Evolutionary conservation across 305 asterid species (phyloP).

Genomic region (Petunia hybrid): DNA sequence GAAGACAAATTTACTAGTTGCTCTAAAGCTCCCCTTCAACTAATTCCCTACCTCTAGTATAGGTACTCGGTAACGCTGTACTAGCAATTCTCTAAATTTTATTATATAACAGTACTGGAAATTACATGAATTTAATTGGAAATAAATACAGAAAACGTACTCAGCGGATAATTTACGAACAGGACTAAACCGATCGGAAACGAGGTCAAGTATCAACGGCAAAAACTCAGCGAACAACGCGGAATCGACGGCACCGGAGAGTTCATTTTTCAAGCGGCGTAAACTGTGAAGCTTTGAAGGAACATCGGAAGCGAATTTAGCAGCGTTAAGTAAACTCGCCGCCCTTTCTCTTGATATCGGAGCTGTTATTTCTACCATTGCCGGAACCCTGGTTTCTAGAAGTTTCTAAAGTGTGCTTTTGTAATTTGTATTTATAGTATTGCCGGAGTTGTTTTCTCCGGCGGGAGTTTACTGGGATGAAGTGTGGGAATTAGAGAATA

Average conservation of each 20-base stretch:
- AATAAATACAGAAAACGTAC: conserved; percentile 49
- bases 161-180: conserved; percentile 72
- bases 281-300: conserved; percentile 68
- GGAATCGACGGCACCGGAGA: conserved; percentile 32
- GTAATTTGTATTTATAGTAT: neutral
- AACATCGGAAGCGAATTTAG: conserved; percentile 56
- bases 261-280: conserved; percentile 66
- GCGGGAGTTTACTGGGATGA: too few species aligned
- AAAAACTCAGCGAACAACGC: conserved; percentile 54
- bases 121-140: neutral
- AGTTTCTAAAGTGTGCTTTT: conserved; percentile 9
- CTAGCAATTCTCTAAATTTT: too few species aligned
- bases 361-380: conserved; percentile 63
- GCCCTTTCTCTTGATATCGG: conserved; percentile 60
- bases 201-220: conserved; percentile 68
- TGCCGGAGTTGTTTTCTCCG: too few species aligned
- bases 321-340: conserved; percentile 56
- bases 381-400: conserved; percentile 37
- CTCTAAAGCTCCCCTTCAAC: too few species aligned
- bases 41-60: too few species aligned
- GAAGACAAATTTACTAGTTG: too few species aligned
- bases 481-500: too few species aligned
- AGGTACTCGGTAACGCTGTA: too few species aligned
- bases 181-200: conserved; percentile 71
- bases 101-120: too few species aligned